Base-by-base conservation (phyloP, 257 asterid species). In the Verbascum thapsus region DNA sequence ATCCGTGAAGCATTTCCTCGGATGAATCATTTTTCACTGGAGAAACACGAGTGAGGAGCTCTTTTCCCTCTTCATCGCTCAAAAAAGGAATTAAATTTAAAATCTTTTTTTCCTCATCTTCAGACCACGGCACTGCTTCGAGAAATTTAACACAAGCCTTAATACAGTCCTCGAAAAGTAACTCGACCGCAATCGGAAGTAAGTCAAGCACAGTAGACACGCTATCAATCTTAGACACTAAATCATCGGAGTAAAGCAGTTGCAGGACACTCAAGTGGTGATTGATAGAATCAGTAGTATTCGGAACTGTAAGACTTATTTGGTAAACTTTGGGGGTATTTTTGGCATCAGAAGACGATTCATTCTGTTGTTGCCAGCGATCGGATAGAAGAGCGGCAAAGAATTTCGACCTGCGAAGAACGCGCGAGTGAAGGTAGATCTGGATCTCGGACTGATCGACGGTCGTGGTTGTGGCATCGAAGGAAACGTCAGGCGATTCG, bases 51-150 rank as follows among this genome's bases (percentile, higher is more conserved):
- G 79, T 80, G 0, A 87, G 53, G 35, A 92, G 90, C 78, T 92
- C 97, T 64, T 83, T 72, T 7, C 87, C 69, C 62, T 92, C 99
- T 35, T 89, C 90, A 7, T 71, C 58, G 6, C 77, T 78, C 63
- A 92, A 57, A 18, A 78, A 52, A 0, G 97, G 97, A 74, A 87
- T 70, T 61, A 92, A 44, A 70, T 41, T 63, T 35, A 89, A 17
- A 12, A 92, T 63, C 71, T 70, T 82, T 39, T 54, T 77, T 58
- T 89, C 99, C 70, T 92, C 97, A 7, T 92, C 97, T 58, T 92
- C 96, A 3, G 95, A 78, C 99, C 99, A 92, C 2, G 99, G 99
- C 49, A 92, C 95, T 11, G 94, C 96, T 86, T 92, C 99, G 0
- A 92, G 85, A 74, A 83, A 85, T 47, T 51, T 70, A 11, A 92